Base-by-base conservation (phyloP, 495 filamentous ascomycete species). In the Aspergillus conjunctus region DNA sequence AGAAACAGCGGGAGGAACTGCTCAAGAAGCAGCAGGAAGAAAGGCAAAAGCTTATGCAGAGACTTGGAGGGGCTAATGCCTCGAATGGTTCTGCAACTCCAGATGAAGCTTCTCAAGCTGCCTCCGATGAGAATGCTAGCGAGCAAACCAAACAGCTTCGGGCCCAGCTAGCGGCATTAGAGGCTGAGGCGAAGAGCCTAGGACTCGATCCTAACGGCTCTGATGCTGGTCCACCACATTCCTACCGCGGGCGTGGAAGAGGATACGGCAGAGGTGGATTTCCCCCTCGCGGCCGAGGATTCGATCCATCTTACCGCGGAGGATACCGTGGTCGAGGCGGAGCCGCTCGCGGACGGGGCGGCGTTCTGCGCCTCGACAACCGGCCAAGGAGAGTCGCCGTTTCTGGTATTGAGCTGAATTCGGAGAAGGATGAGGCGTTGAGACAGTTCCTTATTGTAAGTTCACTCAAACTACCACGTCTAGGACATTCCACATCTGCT, bases 381-480 rank as follows among this genome's bases (percentile, higher is more conserved):
- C 82, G 94, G 26, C 89, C 94, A 2, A 91, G 87, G 74, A 86
- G 81, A 55, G 82, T 98, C 12, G 81, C 83, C 5, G 78, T 98
- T 21, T 80, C 85, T 20, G 91, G 89, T 9, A 81, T 89, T 18
- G 85, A 90, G 57, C 82, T 88, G 50, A 83, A 86, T 32, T 74
- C 82, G 1, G 86, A 87, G 58, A 88, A 85, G 71, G 92, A 97
- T 61, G 94, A 98, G 69, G 87, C 85, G 3, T 79, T 98, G 61
- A 78, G 92, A 53, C 88, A 94, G 66, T 90, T 92, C 71, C 81
- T 97, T 51, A 86, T 96, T 68, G 92, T 96, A 81, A 81, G 89
- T 79, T 54, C 39, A 56, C 31, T 61, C 17, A 44, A 58, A 8
- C 45, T 10, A 15, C 9, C 12, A 7, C 20, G 7, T 51, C 48